Conservation (phyloP, 345 rosid genomes). For the Cochlearia excelsa region DNA sequence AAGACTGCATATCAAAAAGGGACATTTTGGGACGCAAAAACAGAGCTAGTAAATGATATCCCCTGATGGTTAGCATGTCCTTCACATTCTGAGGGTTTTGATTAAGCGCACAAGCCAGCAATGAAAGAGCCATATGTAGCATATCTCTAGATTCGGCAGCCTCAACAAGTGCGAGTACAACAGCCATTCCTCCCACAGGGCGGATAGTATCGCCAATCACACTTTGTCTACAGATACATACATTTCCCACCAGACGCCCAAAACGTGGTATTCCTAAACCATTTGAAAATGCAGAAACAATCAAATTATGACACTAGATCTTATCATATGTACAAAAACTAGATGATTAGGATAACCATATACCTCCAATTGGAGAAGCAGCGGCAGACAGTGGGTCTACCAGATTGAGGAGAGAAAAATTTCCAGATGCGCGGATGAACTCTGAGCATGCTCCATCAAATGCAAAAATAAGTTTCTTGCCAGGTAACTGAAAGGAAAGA, state of each 20-base stretch:
- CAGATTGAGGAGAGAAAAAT: constrained; percentile 74
- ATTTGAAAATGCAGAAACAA: constrained; percentile 10
- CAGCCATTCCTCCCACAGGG: constrained; percentile 76
- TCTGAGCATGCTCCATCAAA: constrained; percentile 88
- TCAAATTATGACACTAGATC: not conserved
- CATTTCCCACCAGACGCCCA: constrained; percentile 79
- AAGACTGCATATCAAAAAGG: constrained; percentile 80
- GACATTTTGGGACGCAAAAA: constrained; percentile 79
- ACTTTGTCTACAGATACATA: constrained; percentile 67
- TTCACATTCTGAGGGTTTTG: constrained; percentile 80
- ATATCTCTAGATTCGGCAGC: constrained; percentile 83
- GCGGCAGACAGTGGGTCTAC: constrained; percentile 96
- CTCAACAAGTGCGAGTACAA: constrained; percentile 82
- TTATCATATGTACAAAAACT: not conserved
- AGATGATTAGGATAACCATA: constrained; percentile 14
- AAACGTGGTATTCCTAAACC: constrained; percentile 82
- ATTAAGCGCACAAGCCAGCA: constrained; percentile 84
- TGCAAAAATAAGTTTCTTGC: constrained; percentile 91
- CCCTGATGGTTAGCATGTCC: constrained; percentile 87
- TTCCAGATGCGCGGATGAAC: constrained; percentile 61
- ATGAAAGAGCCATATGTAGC: constrained; percentile 84
- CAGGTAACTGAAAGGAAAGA: constrained; percentile 79
- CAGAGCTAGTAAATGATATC: constrained; percentile 88
- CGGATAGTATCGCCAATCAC: constrained; percentile 81
- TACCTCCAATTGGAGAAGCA: constrained; percentile 95